phyloP scores from a whole-genome alignment of 2,329 filamentous ascomycete genomes.

The Nemania abortiva region DNA sequence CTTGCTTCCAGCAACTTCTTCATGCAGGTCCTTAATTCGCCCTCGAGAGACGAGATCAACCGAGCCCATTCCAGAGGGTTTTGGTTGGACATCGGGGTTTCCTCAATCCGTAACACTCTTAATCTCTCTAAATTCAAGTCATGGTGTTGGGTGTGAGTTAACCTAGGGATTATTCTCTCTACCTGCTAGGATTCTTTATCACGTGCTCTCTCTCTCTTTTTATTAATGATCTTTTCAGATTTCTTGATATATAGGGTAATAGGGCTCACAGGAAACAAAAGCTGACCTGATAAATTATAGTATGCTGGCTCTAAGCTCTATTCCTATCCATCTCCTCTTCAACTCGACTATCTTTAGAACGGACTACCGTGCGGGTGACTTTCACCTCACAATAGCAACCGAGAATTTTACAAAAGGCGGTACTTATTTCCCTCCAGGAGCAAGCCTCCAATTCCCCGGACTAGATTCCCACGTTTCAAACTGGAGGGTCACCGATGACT shows the following conservation, averaged over 20 bases:
- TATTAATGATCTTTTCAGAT: no score
- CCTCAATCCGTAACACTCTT: slow-evolving; percentile 55
- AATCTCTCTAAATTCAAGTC: slow-evolving; percentile 35
- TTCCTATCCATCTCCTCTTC: slow-evolving; percentile 40
- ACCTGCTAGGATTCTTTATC: no score
- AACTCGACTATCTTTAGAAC: slow-evolving; percentile 37
- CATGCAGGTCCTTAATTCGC: slow-evolving; percentile 62
- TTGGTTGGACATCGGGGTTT: slow-evolving; percentile 59
- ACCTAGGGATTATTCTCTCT: no score
- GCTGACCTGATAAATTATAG: no score
- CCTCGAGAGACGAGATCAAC: slow-evolving; percentile 61
- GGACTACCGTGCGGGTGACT: no score
- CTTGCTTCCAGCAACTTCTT: slow-evolving; percentile 61
- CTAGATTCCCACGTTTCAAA: no score
- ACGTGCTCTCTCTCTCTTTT: no score
- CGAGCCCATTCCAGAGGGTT: slow-evolving; percentile 55
- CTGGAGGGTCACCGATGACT: no score
- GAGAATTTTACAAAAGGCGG: slow-evolving; percentile 33
- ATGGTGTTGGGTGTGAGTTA: slow-evolving; percentile 29
- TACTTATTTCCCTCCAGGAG: slow-evolving; percentile 31
- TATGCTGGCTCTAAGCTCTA: slow-evolving; percentile 32
- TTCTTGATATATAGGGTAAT: no score
- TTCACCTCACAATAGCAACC: slow-evolving; percentile 32
- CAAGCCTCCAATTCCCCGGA: no score
- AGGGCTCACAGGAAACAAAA: no score